Evolutionary conservation across 208 protist species (phyloP), one percentile per base, ranked within the genome.

Genomic region (Acanthamoeba sp.): DNA sequence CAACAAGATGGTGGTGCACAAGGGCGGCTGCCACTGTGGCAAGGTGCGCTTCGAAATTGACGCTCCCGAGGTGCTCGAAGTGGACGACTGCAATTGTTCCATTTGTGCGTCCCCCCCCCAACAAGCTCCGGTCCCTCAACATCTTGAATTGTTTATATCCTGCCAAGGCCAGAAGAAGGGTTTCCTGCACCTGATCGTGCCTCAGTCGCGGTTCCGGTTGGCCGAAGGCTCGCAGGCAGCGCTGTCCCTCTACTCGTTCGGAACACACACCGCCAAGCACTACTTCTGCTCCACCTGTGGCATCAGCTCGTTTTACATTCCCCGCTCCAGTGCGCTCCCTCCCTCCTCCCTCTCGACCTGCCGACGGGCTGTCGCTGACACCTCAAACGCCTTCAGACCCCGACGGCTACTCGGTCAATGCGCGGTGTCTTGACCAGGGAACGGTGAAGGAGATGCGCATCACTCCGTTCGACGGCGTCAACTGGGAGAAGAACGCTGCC

Each of bases 211-310:
- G 40, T 90, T 90, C 57, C 34, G 34, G 6, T 69, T 90, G 82
- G n/a, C 18, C 2, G 57, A 59, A n/a, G 52, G 52, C 27, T 40
- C 40, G 1, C 29, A 59, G 82, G 57, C 12, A 22, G 82, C 82
- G 2, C 48, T 66, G 22, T 90, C 69, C 0, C 29, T 59, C 52
- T 90, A 90, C 82, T 71, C 42, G 42, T 90, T 90, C 27, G 57
- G 57, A 7, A 90, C 82, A n/a, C 27, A 36, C 57, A 66, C 57
- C 6, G 82, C 82, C 20, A 45, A 90, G 82, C 82, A 90, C 82
- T 59, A 66, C 52, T 90, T 90, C n/a, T 90, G 82, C 36, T 57
- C 48, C n/a, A 90, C 82, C 27, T 90, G 82, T 6, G 82, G 82
- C 82, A 90, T 90, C 52, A 22, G 34, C 1, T 90, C 82, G 0